phyloP scores from a whole-genome alignment of 169 alveolate genomes.

The Plasmodium chabaudi region DNA sequence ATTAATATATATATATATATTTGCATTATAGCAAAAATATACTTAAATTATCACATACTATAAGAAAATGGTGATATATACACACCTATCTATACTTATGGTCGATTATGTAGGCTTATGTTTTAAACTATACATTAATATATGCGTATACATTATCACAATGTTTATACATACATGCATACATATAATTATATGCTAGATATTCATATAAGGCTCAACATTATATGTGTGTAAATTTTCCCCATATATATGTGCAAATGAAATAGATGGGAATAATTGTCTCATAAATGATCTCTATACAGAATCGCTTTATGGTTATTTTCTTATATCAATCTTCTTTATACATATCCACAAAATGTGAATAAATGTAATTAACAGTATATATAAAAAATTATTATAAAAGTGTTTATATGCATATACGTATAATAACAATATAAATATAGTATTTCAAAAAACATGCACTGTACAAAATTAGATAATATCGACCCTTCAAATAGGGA shows the following conservation, averaged over 20 bases:
- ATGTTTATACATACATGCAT: neutral
- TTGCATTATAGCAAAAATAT: conserved; percentile 11
- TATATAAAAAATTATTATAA: neutral
- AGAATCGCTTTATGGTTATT: neutral
- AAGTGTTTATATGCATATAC: neutral
- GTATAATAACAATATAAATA: neutral
- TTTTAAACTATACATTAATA: neutral
- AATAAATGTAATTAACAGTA: too few relatives aligned
- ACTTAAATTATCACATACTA: neutral
- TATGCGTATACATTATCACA: neutral
- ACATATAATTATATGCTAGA: neutral
- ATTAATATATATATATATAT: conserved; percentile 15
- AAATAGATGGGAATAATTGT: conserved; percentile 2
- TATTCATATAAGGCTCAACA: conserved; percentile 5
- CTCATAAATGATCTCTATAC: neutral
- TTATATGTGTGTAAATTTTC: neutral
- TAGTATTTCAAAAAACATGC: neutral
- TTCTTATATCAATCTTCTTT: neutral
- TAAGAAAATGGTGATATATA: neutral
- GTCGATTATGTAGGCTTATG: neutral
- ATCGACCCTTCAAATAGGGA: neutral
- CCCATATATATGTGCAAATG: neutral
- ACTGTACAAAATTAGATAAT: neutral
- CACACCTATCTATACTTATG: neutral
- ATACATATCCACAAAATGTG: neutral